Evolutionary conservation across 192 early-diverging fungal species (phyloP).

Genomic region (Coemansia sp.): DNA sequence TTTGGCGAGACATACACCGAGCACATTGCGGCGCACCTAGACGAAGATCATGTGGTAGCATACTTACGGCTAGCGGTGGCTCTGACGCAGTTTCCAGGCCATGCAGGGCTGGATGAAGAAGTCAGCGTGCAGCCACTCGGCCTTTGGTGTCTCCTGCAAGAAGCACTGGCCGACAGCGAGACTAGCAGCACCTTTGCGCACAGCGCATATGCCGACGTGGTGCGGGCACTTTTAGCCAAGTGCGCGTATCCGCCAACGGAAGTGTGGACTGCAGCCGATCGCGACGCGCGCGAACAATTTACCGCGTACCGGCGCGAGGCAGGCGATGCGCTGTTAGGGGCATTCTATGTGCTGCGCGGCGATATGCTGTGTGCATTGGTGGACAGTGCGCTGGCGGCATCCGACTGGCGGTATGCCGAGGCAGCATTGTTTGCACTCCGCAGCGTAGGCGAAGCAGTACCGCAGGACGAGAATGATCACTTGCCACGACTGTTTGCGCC

Average conservation of each 20-base stretch:
- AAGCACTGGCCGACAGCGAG: slow-evolving; percentile 59
- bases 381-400: slow-evolving; percentile 23
- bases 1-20: slow-evolving; percentile 49
- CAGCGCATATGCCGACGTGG: slow-evolving; percentile 54
- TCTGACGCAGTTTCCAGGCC: slow-evolving; percentile 67
- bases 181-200: slow-evolving; percentile 27
- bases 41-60: slow-evolving; percentile 12
- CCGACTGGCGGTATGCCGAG: slow-evolving; percentile 51
- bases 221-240: slow-evolving; percentile 58
- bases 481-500: slow-evolving; percentile 62
- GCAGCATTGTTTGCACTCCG: slow-evolving; percentile 64
- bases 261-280: slow-evolving; percentile 57
- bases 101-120: slow-evolving; percentile 66
- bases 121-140: slow-evolving; percentile 68
- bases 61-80: slow-evolving; percentile 56
- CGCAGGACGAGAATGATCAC: slow-evolving; percentile 51
- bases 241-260: slow-evolving; percentile 56
- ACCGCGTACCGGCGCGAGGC: slow-evolving; percentile 64
- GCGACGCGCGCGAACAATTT: slow-evolving; percentile 62
- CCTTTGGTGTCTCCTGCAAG: slow-evolving; percentile 74
- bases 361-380: slow-evolving; percentile 56
- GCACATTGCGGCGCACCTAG: slow-evolving; percentile 21
- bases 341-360: slow-evolving; percentile 63
- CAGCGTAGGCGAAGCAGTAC: slow-evolving; percentile 65
- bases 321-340: slow-evolving; percentile 69